A percentile compares a stretch with the other conserved stretches of the same genome.
Evolutionary conservation across 2,329 filamentous ascomycete species (phyloP).

Genomic region (Nemania abortiva): DNA sequence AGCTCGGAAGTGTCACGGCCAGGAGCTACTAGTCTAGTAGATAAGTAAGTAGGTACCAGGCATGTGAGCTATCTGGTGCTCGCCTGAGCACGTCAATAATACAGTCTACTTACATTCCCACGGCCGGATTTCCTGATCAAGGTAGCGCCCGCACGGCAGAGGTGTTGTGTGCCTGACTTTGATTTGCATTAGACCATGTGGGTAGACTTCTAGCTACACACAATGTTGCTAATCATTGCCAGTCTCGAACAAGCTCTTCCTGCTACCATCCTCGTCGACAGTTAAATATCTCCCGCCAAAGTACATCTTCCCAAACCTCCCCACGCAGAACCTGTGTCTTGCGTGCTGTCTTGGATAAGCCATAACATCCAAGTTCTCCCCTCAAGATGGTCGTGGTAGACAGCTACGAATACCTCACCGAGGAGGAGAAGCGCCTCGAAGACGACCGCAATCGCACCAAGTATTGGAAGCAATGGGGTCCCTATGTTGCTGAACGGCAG

Average conservation of each 20-base stretch:
- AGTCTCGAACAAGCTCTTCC: conserved; percentile 14
- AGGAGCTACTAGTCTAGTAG: background rate
- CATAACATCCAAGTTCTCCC: background rate
- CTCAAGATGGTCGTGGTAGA: conserved; percentile 87
- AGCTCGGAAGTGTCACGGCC: background rate
- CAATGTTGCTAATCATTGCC: conserved; percentile 5
- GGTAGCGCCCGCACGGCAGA: conserved; percentile 41
- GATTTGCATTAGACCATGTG: conserved; percentile 38
- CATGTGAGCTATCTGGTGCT: conserved; percentile 23
- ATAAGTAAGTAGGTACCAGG: no score
- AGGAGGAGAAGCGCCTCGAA: conserved; percentile 90
- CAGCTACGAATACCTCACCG: conserved; percentile 85
- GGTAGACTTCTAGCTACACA: conserved; percentile 13
- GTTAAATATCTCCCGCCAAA: background rate
- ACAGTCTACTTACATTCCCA: conserved; percentile 18
- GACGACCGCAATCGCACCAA: conserved; percentile 85
- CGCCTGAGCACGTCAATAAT: conserved; percentile 22
- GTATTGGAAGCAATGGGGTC: conserved; percentile 99
- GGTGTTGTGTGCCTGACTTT: conserved; percentile 43
- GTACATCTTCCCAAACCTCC: background rate
- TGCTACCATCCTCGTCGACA: conserved; percentile 2
- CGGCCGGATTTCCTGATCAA: conserved; percentile 45
- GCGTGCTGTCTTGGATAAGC: conserved; percentile 4
- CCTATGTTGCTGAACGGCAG: conserved; percentile 92
- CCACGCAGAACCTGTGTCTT: background rate